phyloP scores from a whole-genome alignment of 352 stramenopile species.

The Pythium guiyangense region DNA sequence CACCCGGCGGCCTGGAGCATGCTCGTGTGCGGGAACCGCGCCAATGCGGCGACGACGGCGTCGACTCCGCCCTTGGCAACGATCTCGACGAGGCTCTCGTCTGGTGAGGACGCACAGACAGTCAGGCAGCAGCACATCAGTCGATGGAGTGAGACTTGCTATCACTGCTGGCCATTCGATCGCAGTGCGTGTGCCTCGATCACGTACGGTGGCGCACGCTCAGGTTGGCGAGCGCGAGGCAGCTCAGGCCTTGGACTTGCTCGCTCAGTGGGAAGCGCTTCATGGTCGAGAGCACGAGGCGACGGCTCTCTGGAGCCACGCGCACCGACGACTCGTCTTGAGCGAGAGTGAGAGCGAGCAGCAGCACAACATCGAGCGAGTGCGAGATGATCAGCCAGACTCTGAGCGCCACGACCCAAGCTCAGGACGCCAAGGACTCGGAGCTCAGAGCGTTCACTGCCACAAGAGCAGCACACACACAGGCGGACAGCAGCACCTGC shows the following conservation, averaged over 20 bases:
- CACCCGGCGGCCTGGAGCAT: constrained; percentile 48
- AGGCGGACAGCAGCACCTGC: constrained; percentile 16
- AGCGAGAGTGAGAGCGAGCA: background rate
- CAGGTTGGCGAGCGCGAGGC: constrained; percentile 49
- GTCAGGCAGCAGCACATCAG: too few relatives aligned
- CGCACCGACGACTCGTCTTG: constrained; percentile 41
- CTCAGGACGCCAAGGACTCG: too few relatives aligned
- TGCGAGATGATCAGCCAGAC: background rate
- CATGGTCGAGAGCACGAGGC: constrained; percentile 57
- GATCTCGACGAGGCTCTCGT: constrained; percentile 52
- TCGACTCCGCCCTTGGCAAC: constrained; percentile 47
- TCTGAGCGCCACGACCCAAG: too few relatives aligned
- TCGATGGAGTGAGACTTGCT: background rate
- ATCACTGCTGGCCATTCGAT: background rate
- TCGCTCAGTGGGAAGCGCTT: constrained; percentile 50
- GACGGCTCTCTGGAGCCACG: constrained; percentile 44
- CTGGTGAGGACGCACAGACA: constrained; percentile 8
- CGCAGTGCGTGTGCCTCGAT: too few relatives aligned
- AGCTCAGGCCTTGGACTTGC: constrained; percentile 47
- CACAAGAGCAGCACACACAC: background rate
- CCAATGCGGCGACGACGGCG: constrained; percentile 46
- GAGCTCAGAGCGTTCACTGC: too few relatives aligned
- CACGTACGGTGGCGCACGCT: constrained; percentile 43
- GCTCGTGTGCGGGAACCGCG: constrained; percentile 30
- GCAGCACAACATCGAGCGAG: background rate